Conservation (phyloP, 2,329 filamentous ascomycete species). For the Aspergillus fischeri region DNA sequence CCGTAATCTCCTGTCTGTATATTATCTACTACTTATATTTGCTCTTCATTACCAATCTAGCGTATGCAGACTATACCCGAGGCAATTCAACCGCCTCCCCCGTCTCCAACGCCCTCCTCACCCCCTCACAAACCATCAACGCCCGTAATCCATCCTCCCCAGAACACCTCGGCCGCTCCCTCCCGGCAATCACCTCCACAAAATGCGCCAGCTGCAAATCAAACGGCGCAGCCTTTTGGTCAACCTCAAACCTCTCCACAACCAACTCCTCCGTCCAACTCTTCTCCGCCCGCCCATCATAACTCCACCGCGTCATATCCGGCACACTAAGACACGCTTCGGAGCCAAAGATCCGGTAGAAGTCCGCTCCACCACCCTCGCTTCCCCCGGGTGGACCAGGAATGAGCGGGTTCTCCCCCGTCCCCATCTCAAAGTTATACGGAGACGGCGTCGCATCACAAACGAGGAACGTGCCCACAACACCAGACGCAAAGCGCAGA, state of each 20-base stretch:
- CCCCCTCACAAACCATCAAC: constrained; percentile 50
- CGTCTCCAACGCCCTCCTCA: constrained; percentile 43
- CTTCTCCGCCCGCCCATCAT: constrained; percentile 36
- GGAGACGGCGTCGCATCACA: constrained; percentile 51
- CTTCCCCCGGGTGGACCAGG: constrained; percentile 26
- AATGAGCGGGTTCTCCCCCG: constrained; percentile 56
- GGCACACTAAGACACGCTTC: constrained; percentile 52
- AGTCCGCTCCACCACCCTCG: constrained; percentile 32
- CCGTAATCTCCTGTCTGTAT: no score
- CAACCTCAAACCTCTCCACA: constrained; percentile 27
- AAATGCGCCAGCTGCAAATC: constrained; percentile 52
- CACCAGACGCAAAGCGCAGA: constrained; percentile 50
- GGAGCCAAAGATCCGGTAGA: constrained; percentile 55
- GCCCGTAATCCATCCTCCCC: constrained; percentile 49
- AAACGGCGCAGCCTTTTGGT: constrained; percentile 43
- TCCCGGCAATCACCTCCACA: constrained; percentile 44
- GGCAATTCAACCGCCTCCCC: constrained; percentile 32
- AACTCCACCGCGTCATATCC: constrained; percentile 50
- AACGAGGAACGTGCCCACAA: constrained; percentile 55
- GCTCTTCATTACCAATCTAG: no score
- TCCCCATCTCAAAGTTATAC: constrained; percentile 55
- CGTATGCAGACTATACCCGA: no score
- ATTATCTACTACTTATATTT: no score
- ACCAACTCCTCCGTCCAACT: constrained; percentile 41
- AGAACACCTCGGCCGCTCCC: constrained; percentile 45